These are phyloP conservation scores for Podospora tetraspora DNA, from an alignment of 495 filamentous ascomycete species.

Conservation along the genomic window DNA sequence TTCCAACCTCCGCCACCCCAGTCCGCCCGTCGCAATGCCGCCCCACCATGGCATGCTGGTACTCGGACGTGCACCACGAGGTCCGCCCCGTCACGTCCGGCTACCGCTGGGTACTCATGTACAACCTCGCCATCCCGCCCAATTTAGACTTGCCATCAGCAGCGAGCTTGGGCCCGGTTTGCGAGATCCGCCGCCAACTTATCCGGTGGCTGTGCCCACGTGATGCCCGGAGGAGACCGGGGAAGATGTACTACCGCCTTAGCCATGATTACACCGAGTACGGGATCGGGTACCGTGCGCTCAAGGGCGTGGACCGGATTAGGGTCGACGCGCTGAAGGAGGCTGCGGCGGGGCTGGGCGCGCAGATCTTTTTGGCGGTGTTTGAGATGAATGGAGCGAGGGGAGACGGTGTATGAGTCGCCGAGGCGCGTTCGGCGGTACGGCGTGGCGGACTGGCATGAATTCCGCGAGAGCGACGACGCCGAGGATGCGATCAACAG, in stretches of 20 bases:
- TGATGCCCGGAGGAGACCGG: background rate
- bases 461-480: background rate
- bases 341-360: background rate
- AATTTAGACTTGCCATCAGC: slow-evolving; percentile 12
- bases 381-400: background rate
- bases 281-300: slow-evolving; percentile 27
- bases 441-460: background rate
- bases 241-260: slow-evolving; percentile 34
- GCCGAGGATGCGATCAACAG: background rate
- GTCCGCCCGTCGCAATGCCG: slow-evolving; percentile 18
- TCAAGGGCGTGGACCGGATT: slow-evolving; percentile 39
- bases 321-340: background rate
- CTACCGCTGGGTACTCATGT: slow-evolving; percentile 48
- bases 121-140: slow-evolving; percentile 44
- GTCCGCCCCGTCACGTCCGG: slow-evolving; percentile 46
- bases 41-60: slow-evolving; percentile 43
- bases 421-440: too few species aligned
- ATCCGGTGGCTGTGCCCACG: slow-evolving; percentile 1
- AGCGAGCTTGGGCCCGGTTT: slow-evolving; percentile 3
- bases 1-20: slow-evolving; percentile 25
- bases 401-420: background rate
- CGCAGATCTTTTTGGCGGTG: background rate
- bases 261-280: slow-evolving; percentile 45
- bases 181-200: slow-evolving; percentile 22
- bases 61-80: slow-evolving; percentile 51